Percentiles rank a stretch among this genome's conserved stretches.
Evolutionary conservation across 2,329 filamentous ascomycete species (phyloP).

Genomic region (Penicillium sp.): DNA sequence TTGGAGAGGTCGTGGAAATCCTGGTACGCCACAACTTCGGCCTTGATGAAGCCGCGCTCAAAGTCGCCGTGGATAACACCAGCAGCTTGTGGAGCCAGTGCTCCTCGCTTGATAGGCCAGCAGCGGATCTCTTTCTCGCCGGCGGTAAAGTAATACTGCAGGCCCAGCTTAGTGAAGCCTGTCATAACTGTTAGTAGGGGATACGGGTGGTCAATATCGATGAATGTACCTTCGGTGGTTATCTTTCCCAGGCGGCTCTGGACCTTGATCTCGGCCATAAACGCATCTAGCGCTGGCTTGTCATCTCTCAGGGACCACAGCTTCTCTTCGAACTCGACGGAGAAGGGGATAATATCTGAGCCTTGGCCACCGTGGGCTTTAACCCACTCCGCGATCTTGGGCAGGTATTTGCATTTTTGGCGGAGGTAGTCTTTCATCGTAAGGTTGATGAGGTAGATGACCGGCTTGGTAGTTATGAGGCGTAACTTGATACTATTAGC

Average conservation of each 20-base stretch:
- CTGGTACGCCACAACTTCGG: constrained; percentile 6
- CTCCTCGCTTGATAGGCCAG: constrained; percentile 3
- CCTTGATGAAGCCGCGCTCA: constrained; percentile 6
- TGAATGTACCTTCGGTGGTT: not conserved
- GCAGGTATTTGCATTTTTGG: constrained; percentile 5
- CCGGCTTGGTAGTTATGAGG: constrained; percentile 6
- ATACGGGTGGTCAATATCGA: not conserved
- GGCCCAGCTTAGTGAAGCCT: constrained; percentile 5
- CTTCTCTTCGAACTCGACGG: constrained; percentile 7
- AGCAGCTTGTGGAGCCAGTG: constrained; percentile 2
- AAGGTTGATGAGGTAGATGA: constrained; percentile 6
- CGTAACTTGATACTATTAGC: not conserved
- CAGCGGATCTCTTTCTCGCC: constrained; percentile 7
- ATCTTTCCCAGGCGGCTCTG: not conserved
- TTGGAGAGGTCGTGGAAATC: constrained; percentile 5
- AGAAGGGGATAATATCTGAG: constrained; percentile 4
- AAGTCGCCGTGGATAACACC: constrained; percentile 6
- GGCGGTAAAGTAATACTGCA: constrained; percentile 6
- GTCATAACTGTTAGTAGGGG: not conserved
- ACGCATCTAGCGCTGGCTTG: not conserved
- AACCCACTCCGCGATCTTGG: constrained; percentile 5
- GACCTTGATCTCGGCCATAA: not conserved
- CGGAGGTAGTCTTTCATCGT: constrained; percentile 7
- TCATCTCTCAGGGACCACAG: constrained; percentile 1
- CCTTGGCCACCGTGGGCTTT: constrained; percentile 3